Conservation (phyloP, 1,284 basidiomycete genomes). For the Cryptococcus sp. region DNA sequence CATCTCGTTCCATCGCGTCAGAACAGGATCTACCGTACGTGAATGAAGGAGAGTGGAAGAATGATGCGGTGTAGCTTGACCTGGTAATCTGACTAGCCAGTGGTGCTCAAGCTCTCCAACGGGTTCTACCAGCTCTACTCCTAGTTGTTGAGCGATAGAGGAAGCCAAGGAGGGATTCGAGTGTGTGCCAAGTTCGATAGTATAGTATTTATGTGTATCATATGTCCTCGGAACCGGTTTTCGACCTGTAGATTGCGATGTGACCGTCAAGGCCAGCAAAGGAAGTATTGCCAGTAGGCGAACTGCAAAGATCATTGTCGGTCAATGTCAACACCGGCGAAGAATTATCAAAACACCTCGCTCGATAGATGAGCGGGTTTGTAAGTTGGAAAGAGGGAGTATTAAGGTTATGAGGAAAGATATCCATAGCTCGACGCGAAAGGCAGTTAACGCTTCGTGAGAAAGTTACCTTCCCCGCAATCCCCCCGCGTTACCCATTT, state of each 20-base stretch:
- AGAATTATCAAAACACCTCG: no score
- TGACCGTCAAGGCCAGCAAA: neutral
- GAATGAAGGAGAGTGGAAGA: slow-evolving; percentile 39
- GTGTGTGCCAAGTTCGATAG: slow-evolving; percentile 47
- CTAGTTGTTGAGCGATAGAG: slow-evolving; percentile 57
- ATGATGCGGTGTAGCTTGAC: slow-evolving; percentile 6
- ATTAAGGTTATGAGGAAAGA: no score
- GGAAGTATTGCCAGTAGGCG: neutral
- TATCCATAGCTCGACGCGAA: no score
- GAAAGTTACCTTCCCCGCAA: no score
- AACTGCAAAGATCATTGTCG: no score
- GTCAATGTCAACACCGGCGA: no score
- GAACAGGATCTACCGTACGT: slow-evolving; percentile 23
- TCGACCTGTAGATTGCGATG: slow-evolving; percentile 3
- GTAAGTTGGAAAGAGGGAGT: no score
- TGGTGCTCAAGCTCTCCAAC: slow-evolving; percentile 77
- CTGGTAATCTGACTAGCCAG: slow-evolving; percentile 71
- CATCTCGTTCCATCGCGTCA: slow-evolving; percentile 17
- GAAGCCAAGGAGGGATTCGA: slow-evolving; percentile 53
- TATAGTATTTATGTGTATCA: slow-evolving; percentile 70
- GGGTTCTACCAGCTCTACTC: slow-evolving; percentile 80
- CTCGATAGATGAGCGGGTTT: no score
- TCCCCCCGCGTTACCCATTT: no score
- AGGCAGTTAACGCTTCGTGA: no score
- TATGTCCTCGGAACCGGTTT: slow-evolving; percentile 50